Evolutionary conservation across 192 early-diverging fungal genomes (phyloP), one percentile per base, ranked within the genome.

Genomic region (Coemansia sp.): DNA sequence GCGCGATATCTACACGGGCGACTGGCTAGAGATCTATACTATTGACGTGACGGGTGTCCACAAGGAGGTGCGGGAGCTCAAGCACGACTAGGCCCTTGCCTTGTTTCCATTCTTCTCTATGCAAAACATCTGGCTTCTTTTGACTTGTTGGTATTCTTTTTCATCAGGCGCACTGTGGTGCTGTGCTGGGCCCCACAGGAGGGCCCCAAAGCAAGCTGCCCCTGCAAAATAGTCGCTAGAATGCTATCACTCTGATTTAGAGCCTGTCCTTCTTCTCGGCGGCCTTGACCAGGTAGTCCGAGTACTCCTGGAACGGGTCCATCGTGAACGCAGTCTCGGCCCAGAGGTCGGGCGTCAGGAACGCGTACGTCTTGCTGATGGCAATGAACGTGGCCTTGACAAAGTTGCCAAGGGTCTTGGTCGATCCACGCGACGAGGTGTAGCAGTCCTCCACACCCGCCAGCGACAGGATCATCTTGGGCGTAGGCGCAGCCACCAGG

Each of bases 401-500:
- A 64, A 96, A 96, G 91, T 98, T 98, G 67, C 95, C 95, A 49
- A 93, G 87, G 60, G 95, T 98, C 75, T 86, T 88, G 85, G 95
- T 98, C 60, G 90, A 90, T 68, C 95, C 95, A 59, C 88, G 80
- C 72, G 95, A 80, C 42, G 87, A 82, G 69, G 95, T 98, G 85
- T 98, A 98, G 82, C 88, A 91, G 78, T 98, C 95, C 49, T 82
- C 81, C 75, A 98, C 87, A 89, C 95, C 95, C 55, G 95, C 95
- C 53, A 96, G 83, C 78, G 89, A 79, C 60, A 95, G 82, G 45
- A 98, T 82, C 85, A 91, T 94, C 90, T 98, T 98, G 80, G 92
- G 87, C 64, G 88, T 87, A 25, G 92, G 91, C 56, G 95, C 89
- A 67, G 91, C 95, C 53, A 98, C 95, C 51, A 98, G 87, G 64